Conservation (phyloP, 805 yeast species). For the Debaryomyces castellii region DNA sequence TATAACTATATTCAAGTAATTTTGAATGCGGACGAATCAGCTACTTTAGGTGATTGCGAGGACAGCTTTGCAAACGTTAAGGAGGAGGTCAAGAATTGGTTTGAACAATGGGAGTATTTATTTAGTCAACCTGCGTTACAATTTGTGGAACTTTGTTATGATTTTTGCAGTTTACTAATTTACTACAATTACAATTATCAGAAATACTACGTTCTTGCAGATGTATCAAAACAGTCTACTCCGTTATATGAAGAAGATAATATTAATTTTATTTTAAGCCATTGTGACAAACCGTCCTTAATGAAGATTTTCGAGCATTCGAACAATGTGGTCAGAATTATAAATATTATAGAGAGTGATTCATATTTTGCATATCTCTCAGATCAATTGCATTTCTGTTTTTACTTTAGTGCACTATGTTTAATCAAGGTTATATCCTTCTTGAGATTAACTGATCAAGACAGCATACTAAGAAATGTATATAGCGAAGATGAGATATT, state of each 20-base stretch:
- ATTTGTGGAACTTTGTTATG: slow-evolving; percentile 70
- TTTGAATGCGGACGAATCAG: slow-evolving; percentile 15
- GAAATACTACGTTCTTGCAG: slow-evolving; percentile 8
- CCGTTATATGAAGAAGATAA: slow-evolving; percentile 18
- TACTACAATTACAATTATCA: slow-evolving; percentile 38
- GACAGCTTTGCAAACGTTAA: slow-evolving; percentile 34
- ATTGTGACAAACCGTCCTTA: slow-evolving; percentile 27
- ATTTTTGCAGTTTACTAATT: slow-evolving; percentile 57
- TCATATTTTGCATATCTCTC: slow-evolving; percentile 67
- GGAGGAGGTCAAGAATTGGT: slow-evolving; percentile 59
- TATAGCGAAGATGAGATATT: neutral
- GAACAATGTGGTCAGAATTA: slow-evolving; percentile 39
- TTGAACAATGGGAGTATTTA: slow-evolving; percentile 65
- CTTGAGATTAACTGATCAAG: slow-evolving; percentile 2
- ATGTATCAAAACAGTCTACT: neutral
- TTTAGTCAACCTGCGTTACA: slow-evolving; percentile 71
- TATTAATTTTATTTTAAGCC: slow-evolving; percentile 19
- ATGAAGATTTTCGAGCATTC: slow-evolving; percentile 42
- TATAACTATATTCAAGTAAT: slow-evolving; percentile 55
- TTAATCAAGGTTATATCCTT: slow-evolving; percentile 26
- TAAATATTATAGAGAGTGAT: slow-evolving; percentile 44
- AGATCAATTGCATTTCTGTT: slow-evolving; percentile 63
- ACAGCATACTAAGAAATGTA: slow-evolving; percentile 2
- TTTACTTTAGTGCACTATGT: slow-evolving; percentile 42
- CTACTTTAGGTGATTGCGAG: slow-evolving; percentile 16